phyloP scores from a whole-genome alignment of 176 grass and related monocot genomes.

The Eleusine indica region DNA sequence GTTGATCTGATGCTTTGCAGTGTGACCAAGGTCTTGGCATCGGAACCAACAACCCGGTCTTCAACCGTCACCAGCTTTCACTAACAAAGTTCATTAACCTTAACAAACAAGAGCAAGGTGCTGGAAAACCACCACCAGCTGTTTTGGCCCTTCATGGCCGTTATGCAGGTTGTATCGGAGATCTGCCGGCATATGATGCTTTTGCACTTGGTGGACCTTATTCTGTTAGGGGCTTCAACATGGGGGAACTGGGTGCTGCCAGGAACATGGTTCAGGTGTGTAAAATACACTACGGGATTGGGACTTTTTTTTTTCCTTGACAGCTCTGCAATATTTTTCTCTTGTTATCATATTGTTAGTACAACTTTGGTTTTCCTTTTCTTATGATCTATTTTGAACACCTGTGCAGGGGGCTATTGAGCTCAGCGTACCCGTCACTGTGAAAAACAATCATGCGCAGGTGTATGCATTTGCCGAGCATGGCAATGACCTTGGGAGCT shows the following conservation, averaged over 20 bases:
- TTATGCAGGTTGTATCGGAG: constrained; percentile 90
- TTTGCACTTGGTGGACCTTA: constrained; percentile 93
- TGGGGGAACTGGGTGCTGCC: constrained; percentile 84
- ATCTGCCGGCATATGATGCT: constrained; percentile 89
- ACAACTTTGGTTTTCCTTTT: not conserved
- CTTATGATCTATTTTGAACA: constrained; percentile 11
- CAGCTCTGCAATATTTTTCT: too few relatives aligned
- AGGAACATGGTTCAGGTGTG: constrained; percentile 92
- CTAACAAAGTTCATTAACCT: constrained; percentile 86
- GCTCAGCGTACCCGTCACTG: constrained; percentile 62
- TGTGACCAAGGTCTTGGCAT: constrained; percentile 96
- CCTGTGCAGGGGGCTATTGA: constrained; percentile 63
- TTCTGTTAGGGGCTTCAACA: constrained; percentile 86
- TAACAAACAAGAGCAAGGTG: constrained; percentile 78
- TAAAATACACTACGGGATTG: not conserved
- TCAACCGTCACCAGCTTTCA: constrained; percentile 91
- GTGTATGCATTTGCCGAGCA: constrained; percentile 83
- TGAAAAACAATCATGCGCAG: constrained; percentile 56
- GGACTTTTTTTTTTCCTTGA: too few relatives aligned
- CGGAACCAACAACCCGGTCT: constrained; percentile 87
- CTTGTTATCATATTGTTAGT: too few relatives aligned
- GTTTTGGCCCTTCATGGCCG: constrained; percentile 89
- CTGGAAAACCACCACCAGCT: constrained; percentile 69
- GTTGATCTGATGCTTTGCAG: constrained; percentile 43
- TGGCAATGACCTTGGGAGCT: constrained; percentile 90